Base-by-base conservation (phyloP, 2,329 filamentous ascomycete genomes). In the Mollisia scopiformis region DNA sequence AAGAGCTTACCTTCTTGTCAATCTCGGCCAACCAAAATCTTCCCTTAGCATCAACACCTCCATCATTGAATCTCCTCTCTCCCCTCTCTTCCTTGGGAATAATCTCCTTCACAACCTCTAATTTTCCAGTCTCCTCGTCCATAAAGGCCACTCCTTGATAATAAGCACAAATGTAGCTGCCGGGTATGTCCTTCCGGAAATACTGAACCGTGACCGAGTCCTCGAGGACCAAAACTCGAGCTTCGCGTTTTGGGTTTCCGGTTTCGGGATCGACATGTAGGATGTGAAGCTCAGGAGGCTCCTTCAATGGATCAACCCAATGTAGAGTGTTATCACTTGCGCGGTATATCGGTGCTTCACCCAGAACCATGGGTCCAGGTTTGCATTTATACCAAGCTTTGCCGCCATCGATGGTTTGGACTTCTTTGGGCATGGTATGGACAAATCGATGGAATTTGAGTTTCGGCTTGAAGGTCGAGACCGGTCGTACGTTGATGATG, bases 161-260 rank as follows among this genome's bases (percentile, higher is more conserved):
- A 55, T 77, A 77, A n/a, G 74, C 75, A 39, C 70, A 74, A 58
- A 77, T 74, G 58, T 77, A 77, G 56, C 74, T 75, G 2, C 74
- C 72, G 3, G 73, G 69, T n/a, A 68, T 65, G 37, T 68, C 62
- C 46, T 68, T 66, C 25, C 75, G 71, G 65, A 77, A 77, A 41
- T 70, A 72, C 1, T 68, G 65, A 2, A 76, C 74, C 2, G 73
- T 75, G 10, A 77, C 71, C 57, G 73, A 75, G 52, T 76, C 75
- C 28, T 69, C 66, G 0, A 77, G 69, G 16, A 67, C 28, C 1
- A 75, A 16, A 2, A 75, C 62, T 6, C 69, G 68, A 2, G 72
- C 69, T 21, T 68, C 59, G 1, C 71, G 70, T 7, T 66, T 57
- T 2, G 74, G 63, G 31, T 64, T 59, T 16, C 71, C 73, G 2